Evolutionary conservation across 1,139 yeast species (phyloP), one percentile per base, ranked within the genome.

Genomic region (Scheffersomyces illinoinensis): DNA sequence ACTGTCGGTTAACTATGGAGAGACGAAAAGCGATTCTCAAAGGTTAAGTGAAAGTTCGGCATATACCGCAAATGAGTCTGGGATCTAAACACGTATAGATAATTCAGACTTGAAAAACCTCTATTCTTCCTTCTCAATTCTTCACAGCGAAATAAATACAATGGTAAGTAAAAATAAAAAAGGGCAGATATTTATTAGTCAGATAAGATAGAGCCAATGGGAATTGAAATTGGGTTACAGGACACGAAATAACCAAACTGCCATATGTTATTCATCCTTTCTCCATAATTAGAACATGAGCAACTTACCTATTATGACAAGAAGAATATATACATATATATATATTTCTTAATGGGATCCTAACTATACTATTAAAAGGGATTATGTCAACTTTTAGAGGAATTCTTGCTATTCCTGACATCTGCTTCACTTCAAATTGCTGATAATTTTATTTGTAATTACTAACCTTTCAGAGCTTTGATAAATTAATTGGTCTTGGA

Each of bases 401-500:
- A 7, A 33, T 33, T 33, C 2, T 4, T 8, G 7, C 10, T 6
- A 33, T 4, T 33, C 5, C 43, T 33, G 43, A 33, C 12, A 33
- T 33, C 43, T 33, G 43, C 43, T 12, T 33, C 2, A 33, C 12
- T 33, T 33, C 43, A 7, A 33, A 24, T 24, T 5, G 12, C 10
- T 33, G 43, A 33, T 33, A 10, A 33, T 33, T 33, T 33, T 5
- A 33, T 4, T 4, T 26, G 8, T 26, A 6, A 7, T 33, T 33
- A 33, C 43, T 33, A 33, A 33, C 43, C 43, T 1, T 10, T 10
- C 59, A 73, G 78, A 68, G 76, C 68, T 66, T 76, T 63, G 92
- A 87, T 75, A 81, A 84, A 74, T 73, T 86, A 63, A 83, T 89
- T 62, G 93, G 93, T 57, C 77, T 86, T 66, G 83, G 83, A 56